Percentiles rank a stretch among this genome's conserved stretches.
These are phyloP conservation scores for Lentinula raphanica DNA, from an alignment of 768 basidiomycete species.

Conservation along the genomic window DNA sequence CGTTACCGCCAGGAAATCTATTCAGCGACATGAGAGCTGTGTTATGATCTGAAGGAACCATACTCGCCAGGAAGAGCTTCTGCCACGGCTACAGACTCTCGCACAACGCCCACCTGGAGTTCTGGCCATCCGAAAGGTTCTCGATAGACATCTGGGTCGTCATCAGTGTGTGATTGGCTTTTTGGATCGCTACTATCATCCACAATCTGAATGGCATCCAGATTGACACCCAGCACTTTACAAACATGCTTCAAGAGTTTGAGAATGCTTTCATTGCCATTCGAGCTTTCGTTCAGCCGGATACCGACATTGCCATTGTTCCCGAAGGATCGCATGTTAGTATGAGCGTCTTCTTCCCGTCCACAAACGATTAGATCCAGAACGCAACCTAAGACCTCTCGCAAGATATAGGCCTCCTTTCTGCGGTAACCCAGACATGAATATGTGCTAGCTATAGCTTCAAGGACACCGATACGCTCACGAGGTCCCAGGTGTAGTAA, in stretches of 20 bases:
- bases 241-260: slow-evolving; percentile 69
- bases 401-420: slow-evolving; percentile 82
- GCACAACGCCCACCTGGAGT: slow-evolving; percentile 87
- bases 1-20: slow-evolving; percentile 82
- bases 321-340: slow-evolving; percentile 27
- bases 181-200: slow-evolving; percentile 18
- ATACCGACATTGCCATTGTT: slow-evolving; percentile 60
- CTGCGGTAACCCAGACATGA: slow-evolving; percentile 77
- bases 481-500: slow-evolving; percentile 71
- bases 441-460: slow-evolving; percentile 69
- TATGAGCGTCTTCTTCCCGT: slow-evolving; percentile 62
- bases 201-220: slow-evolving; percentile 62
- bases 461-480: slow-evolving; percentile 68
- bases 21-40: slow-evolving; percentile 5
- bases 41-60: not conserved
- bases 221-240: slow-evolving; percentile 74
- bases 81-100: slow-evolving; percentile 87
- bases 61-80: slow-evolving; percentile 82
- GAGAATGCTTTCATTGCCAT: slow-evolving; percentile 82
- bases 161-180: slow-evolving; percentile 32
- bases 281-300: slow-evolving; percentile 64
- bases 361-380: slow-evolving; percentile 86
- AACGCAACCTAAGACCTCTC: slow-evolving; percentile 81
- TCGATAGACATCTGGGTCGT: slow-evolving; percentile 33
- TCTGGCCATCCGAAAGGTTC: slow-evolving; percentile 89